Evolutionary conservation across 2,329 filamentous ascomycete genomes (phyloP), one percentile per base, ranked within the genome.

Genomic region (Pseudogymnoascus sp.): DNA sequence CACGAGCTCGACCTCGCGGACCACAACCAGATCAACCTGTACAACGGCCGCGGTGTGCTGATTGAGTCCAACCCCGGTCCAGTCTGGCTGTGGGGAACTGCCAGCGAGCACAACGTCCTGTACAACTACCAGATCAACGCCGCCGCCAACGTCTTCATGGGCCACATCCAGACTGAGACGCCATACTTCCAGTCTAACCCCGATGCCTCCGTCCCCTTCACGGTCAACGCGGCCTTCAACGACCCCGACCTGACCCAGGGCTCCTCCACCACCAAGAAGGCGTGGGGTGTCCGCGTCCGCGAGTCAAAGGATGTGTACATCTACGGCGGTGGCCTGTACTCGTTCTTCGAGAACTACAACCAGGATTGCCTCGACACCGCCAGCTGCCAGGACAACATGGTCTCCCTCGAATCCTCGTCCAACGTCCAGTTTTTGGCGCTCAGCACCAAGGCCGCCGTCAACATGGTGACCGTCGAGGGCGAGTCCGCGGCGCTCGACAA

Each of bases 141-240:
- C 66, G 90, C 92, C 1, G 81, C 85, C 71, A 88, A 93, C 72
- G 82, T 96, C 66, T 96, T 89, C 79, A 88, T 96, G 82, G 87
- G 84, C 10, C 78, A 90, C 60, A 91, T 96, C 70, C 93, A 97
- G 78, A 90, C 90, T 3, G 93, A 97, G 78, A 96, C 92, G 4
- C 89, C 92, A 33, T 92, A 90, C 80, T 91, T 88, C 82, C 90
- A 96, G 77, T 84, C 88, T 73, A 93, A 93, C 78, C 91, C 92
- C 4, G 83, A 88, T 68, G 84, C 90, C 2, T 80, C 83, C 9
- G 80, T 83, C 9, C 89, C 87, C 40, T 91, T 89, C 75, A 78
- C 78, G 0, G 76, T 79, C 66, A 84, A 88, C 70, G 67, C 80
- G 17, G 76, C 77, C 6, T 89, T 81, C 70, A 75, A 75, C 56